A percentile compares a stretch with the other conserved stretches of the same genome.
These are phyloP conservation scores for Iberis amara DNA, from an alignment of 441 rosid species.

Conservation along the genomic window DNA sequence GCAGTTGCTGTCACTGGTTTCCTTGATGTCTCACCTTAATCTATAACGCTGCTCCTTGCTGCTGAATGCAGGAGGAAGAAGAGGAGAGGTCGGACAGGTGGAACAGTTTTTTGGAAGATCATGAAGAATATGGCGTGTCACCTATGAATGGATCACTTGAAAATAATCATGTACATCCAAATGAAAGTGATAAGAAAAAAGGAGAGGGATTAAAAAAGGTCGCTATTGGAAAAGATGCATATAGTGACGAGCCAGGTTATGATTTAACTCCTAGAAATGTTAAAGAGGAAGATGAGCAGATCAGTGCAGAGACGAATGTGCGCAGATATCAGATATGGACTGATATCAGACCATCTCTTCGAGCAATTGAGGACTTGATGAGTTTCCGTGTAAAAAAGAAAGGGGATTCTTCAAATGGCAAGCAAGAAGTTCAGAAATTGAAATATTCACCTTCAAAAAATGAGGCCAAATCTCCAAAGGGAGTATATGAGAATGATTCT, in stretches of 20 bases:
- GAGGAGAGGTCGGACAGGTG: constrained; percentile 94
- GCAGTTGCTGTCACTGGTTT: constrained; percentile 12
- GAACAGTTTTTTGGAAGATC: constrained; percentile 60
- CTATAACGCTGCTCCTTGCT: not conserved
- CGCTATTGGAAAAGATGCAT: constrained; percentile 32
- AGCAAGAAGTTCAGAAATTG: constrained; percentile 36
- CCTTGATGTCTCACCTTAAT: not conserved
- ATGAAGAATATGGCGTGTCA: constrained; percentile 44
- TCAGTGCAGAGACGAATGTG: constrained; percentile 31
- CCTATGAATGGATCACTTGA: constrained; percentile 21
- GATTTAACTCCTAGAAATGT: constrained; percentile 34
- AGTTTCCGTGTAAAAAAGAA: constrained; percentile 55
- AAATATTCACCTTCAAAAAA: constrained; percentile 37
- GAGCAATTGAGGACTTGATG: constrained; percentile 69
- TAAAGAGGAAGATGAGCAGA: constrained; percentile 33
- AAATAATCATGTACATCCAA: not conserved
- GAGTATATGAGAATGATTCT: constrained; percentile 57
- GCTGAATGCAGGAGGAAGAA: constrained; percentile 69
- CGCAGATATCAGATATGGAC: constrained; percentile 57
- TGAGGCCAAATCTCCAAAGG: constrained; percentile 50
- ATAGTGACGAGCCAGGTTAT: constrained; percentile 33
- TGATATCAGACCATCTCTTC: constrained; percentile 66
- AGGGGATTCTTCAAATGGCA: constrained; percentile 33
- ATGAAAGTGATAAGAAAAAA: constrained; percentile 31
- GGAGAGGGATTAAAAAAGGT: constrained; percentile 32